Evolutionary conservation across 208 protist species (phyloP), one percentile per base, ranked within the genome.

Genomic region (Leishmania gerbilli): DNA sequence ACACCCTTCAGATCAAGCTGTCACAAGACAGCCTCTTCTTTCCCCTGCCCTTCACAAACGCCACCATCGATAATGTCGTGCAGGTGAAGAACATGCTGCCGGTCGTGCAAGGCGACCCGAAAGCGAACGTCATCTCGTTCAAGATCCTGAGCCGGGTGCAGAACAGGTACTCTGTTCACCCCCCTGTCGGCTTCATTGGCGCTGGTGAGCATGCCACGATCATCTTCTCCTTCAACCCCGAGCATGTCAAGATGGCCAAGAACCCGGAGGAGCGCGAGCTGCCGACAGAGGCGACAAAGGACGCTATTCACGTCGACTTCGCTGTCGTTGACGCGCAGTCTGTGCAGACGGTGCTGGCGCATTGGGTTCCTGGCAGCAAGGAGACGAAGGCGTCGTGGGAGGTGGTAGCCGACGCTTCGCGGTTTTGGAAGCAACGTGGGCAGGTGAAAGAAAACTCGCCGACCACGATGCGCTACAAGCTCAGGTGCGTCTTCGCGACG

Each of bases 21-120:
- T 96, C 92, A 27, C 92, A 96, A 85, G 88, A 92, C 58, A 87
- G 67, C 58, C 86, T 97, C 34, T 97, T 94, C 79, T 97, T 95
- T 74, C 94, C 90, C 0, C 77, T 95, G 40, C 91, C 94, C 62
- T 88, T 96, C 74, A 95, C 88, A 51, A 87, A 93, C 74, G 78
- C 82, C 69, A 87, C 84, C 67, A 94, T 96, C 77, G 94, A 96
- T 79, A 96, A 97, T 81, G 81, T 96, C 34, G 88, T 95, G 56
- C 76, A 96, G 72, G 65, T 96, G 24, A 89, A 82, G 58, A 97
- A 94, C 84, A 65, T 77, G 24, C 85, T 94, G 42, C 84, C 80
- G 31, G 85, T 74, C 24, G 81, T 92, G 74, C 74, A 49, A 11
- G 74, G 56, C 42, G 71, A 90, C 60, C 77, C 79, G 2, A 84